Percentiles rank a stretch among this genome's conserved stretches.
Conservation (phyloP, 2,329 filamentous ascomycete species). For the Whalleya microplaca region DNA sequence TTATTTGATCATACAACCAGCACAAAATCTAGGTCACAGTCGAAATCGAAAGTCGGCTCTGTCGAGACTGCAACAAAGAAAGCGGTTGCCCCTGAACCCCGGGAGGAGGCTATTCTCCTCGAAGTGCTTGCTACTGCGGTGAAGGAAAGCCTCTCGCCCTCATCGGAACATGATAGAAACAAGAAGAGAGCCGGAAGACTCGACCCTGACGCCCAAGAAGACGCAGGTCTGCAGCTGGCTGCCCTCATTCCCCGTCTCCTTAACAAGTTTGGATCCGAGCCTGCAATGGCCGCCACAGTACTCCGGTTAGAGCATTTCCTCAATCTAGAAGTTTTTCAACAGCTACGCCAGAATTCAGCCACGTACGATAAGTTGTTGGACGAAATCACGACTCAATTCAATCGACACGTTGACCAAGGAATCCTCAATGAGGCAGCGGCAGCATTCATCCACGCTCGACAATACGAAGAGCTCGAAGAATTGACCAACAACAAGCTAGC, state of each 20-base stretch:
- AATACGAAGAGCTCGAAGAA: constrained; percentile 87
- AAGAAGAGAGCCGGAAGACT: constrained; percentile 62
- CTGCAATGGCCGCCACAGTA: constrained; percentile 83
- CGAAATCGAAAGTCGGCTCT: constrained; percentile 53
- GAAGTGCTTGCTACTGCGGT: constrained; percentile 86
- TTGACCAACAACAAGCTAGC: constrained; percentile 79
- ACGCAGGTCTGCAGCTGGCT: constrained; percentile 77
- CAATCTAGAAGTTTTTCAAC: constrained; percentile 84
- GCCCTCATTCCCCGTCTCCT: constrained; percentile 80
- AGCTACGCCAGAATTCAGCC: constrained; percentile 82
- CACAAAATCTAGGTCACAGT: constrained; percentile 54
- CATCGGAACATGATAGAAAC: constrained; percentile 65
- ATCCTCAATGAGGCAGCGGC: constrained; percentile 84
- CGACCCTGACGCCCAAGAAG: constrained; percentile 74
- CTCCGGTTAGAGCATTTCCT: constrained; percentile 84
- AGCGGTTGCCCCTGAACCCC: constrained; percentile 71
- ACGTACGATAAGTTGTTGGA: constrained; percentile 82
- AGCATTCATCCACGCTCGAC: constrained; percentile 82
- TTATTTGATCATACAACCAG: constrained; percentile 85
- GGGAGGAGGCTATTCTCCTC: constrained; percentile 82
- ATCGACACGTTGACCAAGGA: constrained; percentile 83
- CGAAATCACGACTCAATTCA: constrained; percentile 92
- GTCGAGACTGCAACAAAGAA: constrained; percentile 68
- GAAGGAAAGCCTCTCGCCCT: constrained; percentile 70
- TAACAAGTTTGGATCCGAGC: constrained; percentile 90